These are phyloP conservation scores for Henckelia pumila DNA, from an alignment of 257 asterid species.

Conservation along the genomic window DNA sequence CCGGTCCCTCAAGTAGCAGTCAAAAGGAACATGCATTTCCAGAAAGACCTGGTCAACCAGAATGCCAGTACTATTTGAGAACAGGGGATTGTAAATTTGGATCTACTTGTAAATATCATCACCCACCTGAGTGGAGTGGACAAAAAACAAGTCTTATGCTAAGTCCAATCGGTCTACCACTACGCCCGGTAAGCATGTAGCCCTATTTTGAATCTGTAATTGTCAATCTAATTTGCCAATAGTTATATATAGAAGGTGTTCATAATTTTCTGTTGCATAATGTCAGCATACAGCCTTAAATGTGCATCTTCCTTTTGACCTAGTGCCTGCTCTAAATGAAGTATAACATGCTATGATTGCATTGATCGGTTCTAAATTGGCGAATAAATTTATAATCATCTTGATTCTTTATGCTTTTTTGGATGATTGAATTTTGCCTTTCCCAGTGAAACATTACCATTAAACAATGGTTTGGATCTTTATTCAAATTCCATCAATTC, in stretches of 20 bases:
- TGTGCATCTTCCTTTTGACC: not conserved
- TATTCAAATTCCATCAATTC: not conserved
- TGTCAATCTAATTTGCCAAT: not conserved
- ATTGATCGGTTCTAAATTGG: not conserved
- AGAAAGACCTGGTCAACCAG: slow-evolving; percentile 86
- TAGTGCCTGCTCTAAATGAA: not conserved
- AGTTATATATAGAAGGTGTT: not conserved
- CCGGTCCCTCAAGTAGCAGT: slow-evolving; percentile 62
- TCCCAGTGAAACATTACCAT: not conserved
- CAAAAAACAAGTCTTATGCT: slow-evolving; percentile 52
- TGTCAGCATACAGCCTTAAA: not conserved
- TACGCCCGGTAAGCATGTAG: slow-evolving; percentile 71
- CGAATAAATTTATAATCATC: not conserved
- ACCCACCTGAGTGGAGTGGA: slow-evolving; percentile 70
- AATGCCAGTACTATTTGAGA: slow-evolving; percentile 78
- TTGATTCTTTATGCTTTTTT: not conserved
- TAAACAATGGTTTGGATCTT: not conserved
- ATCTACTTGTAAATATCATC: slow-evolving; percentile 83
- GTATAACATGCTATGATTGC: not conserved
- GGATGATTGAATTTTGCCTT: not conserved
- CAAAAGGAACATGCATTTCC: slow-evolving; percentile 72
- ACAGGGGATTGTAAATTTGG: slow-evolving; percentile 92
- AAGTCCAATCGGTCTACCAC: slow-evolving; percentile 83
- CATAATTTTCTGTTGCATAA: not conserved
- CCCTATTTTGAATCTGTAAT: slow-evolving; percentile 7